Evolutionary conservation across 768 basidiomycete species (phyloP), one percentile per base, ranked within the genome.

Genomic region (Rhizopogon salebrosus): DNA sequence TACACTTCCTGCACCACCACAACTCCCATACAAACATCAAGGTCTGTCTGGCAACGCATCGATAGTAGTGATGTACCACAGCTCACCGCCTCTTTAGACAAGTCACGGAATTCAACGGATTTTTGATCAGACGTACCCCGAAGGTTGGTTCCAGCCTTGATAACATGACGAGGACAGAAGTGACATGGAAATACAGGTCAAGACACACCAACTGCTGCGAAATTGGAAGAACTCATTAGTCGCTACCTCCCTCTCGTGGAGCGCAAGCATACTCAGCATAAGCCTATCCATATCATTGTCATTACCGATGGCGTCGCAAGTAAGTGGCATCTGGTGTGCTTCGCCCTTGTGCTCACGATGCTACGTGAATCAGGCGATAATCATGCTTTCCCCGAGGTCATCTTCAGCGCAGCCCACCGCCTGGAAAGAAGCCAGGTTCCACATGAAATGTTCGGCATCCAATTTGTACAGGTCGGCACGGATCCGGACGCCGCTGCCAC

Each of bases 401-500:
- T 71, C 4, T 61, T 69, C n/a, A 49, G 51, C 13, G 54, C 59
- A 48, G 69, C 69, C 3, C 60, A 61, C 29, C 54, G 66, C 4
- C 60, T 72, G 20, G 70, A 72, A 50, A 54, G 55, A 22, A 62
- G 62, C 2, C 55, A 62, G 10, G 64, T 58, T 41, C 68, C 66
- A 3, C 54, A 63, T 3, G 59, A 53, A 36, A 71, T 72, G 57
- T 54, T 75, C 3, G 70, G 72, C 6, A 57, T 74, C 41, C 68
- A 71, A 46, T 70, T 75, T 40, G 57, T 75, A 10, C 74, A 74
- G 58, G 69, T 75, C 18, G 73, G 73, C 0, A 55, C 65, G 35
- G 57, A 57, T 29, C 13, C 10, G 18, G 61, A 49, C 50, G 69
- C 70, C 2, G 52, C 67, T n/a, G 64, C 62, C 48, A 70, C 69